Percentiles rank a stretch among this genome's conserved stretches.
Conservation (phyloP, 139 green algal genomes). For the Coelastrella sp. region DNA sequence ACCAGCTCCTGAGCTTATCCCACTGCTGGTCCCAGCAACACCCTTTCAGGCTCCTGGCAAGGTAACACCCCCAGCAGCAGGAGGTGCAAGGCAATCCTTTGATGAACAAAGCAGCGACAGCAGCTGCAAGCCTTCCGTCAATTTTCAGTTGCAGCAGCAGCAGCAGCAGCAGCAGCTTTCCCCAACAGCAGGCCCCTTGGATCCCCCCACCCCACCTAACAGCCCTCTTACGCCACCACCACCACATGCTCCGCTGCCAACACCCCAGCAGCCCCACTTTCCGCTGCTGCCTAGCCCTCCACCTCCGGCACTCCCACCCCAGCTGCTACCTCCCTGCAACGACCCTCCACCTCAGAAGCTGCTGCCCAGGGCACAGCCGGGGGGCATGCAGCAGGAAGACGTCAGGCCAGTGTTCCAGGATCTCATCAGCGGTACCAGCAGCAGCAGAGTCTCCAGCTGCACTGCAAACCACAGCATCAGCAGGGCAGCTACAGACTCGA, state of each 20-base stretch:
- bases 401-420: not conserved
- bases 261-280: not conserved
- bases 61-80: not conserved
- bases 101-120: not conserved
- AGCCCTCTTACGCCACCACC: not conserved
- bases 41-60: not conserved
- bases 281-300: slow-evolving; percentile 19
- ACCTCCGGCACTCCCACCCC: not conserved
- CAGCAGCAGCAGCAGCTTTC: not conserved
- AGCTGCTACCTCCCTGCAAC: slow-evolving; percentile 19
- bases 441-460: not conserved
- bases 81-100: not conserved
- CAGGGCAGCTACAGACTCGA: not conserved
- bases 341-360: slow-evolving; percentile 23
- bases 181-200: not conserved
- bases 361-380: not conserved
- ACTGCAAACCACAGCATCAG: not conserved
- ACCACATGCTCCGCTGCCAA: not conserved
- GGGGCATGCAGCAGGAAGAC: not conserved
- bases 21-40: not conserved
- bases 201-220: not conserved
- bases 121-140: not conserved
- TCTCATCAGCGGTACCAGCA: not conserved
- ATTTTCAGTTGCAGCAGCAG: not conserved
- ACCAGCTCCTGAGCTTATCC: not conserved